phyloP scores from a whole-genome alignment of 331 rosid species.

The Saraca asoca region DNA sequence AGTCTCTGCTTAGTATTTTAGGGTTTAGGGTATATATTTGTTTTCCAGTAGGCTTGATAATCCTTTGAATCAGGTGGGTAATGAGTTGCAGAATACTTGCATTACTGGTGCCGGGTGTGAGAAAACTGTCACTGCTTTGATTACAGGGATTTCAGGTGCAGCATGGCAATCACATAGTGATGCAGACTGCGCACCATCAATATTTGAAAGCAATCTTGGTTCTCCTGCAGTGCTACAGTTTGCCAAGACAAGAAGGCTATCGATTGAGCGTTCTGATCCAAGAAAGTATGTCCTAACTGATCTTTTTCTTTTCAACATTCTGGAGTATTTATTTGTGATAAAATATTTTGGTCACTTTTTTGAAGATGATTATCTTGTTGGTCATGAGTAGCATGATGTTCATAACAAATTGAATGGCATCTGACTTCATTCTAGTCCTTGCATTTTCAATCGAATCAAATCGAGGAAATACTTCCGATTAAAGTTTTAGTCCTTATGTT shows the following conservation, averaged over 20 bases:
- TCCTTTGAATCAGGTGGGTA: no score
- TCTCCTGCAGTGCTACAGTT: conserved; percentile 48
- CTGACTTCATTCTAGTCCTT: no score
- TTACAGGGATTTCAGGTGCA: conserved; percentile 61
- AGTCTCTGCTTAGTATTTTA: no score
- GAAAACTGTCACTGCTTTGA: conserved; percentile 22
- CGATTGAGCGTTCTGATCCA: conserved; percentile 51
- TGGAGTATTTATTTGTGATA: background rate
- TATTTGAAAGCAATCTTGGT: conserved; percentile 56
- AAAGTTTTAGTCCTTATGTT: no score
- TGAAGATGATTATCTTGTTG: conserved; percentile 1
- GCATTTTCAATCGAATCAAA: no score
- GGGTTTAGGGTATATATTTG: no score
- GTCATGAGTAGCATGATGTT: background rate
- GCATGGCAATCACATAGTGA: conserved; percentile 52
- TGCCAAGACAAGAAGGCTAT: conserved; percentile 55
- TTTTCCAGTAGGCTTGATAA: no score
- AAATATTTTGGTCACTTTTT: conserved; percentile 3
- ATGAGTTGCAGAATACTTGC: conserved; percentile 34
- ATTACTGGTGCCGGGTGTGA: conserved; percentile 32
- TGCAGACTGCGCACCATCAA: conserved; percentile 55
- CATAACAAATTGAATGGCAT: no score
- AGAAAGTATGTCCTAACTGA: conserved; percentile 51
- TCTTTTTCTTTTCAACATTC: conserved; percentile 20
- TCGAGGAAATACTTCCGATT: no score